Evolutionary conservation across 2,329 filamentous ascomycete species (phyloP).

Genomic region (Alternaria alternata): DNA sequence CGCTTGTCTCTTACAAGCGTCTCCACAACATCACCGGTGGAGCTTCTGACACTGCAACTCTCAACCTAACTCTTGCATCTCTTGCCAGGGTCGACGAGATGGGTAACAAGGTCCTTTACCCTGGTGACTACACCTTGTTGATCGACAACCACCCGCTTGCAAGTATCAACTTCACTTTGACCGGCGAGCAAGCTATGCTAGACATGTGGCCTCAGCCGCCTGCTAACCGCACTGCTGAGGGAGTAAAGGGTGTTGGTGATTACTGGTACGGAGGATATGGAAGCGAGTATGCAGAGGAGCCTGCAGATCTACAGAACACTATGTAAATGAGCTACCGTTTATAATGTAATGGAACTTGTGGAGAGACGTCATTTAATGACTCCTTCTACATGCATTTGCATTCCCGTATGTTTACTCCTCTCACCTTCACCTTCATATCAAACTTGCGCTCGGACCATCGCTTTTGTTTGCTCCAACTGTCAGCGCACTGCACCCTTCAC

Average conservation of each 20-base stretch:
- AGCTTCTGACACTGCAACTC: slow-evolving; percentile 39
- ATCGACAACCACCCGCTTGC: slow-evolving; percentile 33
- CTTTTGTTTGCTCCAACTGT: background rate
- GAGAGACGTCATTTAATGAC: background rate
- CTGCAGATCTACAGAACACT: background rate
- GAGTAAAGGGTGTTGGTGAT: slow-evolving; percentile 24
- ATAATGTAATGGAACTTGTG: background rate
- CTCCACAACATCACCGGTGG: slow-evolving; percentile 53
- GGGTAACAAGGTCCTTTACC: slow-evolving; percentile 63
- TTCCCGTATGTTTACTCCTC: too few relatives aligned
- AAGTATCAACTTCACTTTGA: slow-evolving; percentile 33
- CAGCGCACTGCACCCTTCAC: too few relatives aligned
- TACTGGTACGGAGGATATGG: slow-evolving; percentile 37
- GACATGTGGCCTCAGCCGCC: slow-evolving; percentile 42
- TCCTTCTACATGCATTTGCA: background rate
- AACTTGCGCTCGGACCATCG: background rate
- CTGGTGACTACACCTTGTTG: slow-evolving; percentile 57
- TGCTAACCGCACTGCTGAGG: slow-evolving; percentile 30
- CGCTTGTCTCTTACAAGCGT: slow-evolving; percentile 60
- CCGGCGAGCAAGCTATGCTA: slow-evolving; percentile 29
- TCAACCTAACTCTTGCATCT: slow-evolving; percentile 60
- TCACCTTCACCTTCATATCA: background rate
- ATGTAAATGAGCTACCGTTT: background rate
- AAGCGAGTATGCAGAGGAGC: background rate
- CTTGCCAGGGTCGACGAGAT: slow-evolving; percentile 60